A percentile compares a stretch with the other conserved stretches of the same genome.
phyloP scores from a whole-genome alignment of 2,329 filamentous ascomycete genomes.

The Nectriaceae sp. region DNA sequence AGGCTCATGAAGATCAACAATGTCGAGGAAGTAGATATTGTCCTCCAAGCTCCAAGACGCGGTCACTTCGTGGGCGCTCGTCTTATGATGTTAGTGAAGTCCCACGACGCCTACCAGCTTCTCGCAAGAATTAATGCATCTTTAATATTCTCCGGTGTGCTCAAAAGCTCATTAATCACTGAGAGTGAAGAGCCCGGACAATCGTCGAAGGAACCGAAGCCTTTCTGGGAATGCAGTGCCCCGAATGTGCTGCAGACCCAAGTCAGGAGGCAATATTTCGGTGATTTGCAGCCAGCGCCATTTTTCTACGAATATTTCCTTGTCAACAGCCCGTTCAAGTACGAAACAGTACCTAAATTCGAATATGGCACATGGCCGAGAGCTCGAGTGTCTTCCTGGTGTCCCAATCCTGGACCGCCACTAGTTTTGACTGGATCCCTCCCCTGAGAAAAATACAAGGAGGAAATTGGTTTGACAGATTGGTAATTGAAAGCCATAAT shows the following conservation, averaged over 20 bases:
- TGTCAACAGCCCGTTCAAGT: too few relatives aligned
- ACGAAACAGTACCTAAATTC: too few relatives aligned
- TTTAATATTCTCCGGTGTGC: not conserved
- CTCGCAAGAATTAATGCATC: not conserved
- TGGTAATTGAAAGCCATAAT: too few relatives aligned
- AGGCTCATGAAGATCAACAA: slow-evolving; percentile 1
- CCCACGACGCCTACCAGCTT: slow-evolving; percentile 1
- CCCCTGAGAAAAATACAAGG: too few relatives aligned
- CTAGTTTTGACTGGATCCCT: too few relatives aligned
- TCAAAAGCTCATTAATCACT: slow-evolving; percentile 9
- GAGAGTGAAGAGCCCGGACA: slow-evolving; percentile 5
- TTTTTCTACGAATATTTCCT: not conserved
- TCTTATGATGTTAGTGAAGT: slow-evolving; percentile 17
- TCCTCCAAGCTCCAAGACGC: slow-evolving; percentile 7
- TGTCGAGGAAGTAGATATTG: not conserved
- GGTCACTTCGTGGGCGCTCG: slow-evolving; percentile 9
- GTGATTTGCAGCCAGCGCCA: too few relatives aligned
- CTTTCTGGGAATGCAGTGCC: slow-evolving; percentile 16
- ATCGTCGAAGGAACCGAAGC: slow-evolving; percentile 9
- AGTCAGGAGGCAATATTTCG: too few relatives aligned
- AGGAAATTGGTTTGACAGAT: too few relatives aligned
- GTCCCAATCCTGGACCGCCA: too few relatives aligned
- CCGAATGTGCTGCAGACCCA: not conserved
- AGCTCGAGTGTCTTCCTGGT: too few relatives aligned
- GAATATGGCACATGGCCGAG: too few relatives aligned